Base-by-base conservation (phyloP, 1,284 basidiomycete species). In the Anthracocystis setariae region DNA sequence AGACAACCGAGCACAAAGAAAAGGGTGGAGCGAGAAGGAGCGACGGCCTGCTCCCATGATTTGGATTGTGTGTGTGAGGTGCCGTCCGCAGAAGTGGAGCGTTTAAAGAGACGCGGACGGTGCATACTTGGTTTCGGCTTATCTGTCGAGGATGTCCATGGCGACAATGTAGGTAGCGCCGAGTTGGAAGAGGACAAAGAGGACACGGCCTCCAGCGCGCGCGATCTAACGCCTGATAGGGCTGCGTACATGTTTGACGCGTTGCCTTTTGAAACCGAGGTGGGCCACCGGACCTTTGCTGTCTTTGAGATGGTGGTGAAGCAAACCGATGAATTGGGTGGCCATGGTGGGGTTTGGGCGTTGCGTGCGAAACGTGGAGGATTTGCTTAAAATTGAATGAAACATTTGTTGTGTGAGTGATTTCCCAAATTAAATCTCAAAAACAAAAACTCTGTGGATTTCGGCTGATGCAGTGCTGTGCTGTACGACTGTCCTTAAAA, bases 1-100 rank as follows among this genome's bases (percentile, higher is more conserved):
- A 78, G 25, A 37, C 81, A 80, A 53, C 76, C 62, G n/a, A 69
- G 39, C 2, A 75, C 37, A 18, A 80, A 74, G 29, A 78, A 20
- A n/a, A 67, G 23, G 13, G 67, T 58, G 9, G 67, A 70, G 5
- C 50, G 53, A 0, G 61, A 73, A 5, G 70, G 56, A 10, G 51
- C 40, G 29, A 29, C 29, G 0, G 49, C 29, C 18, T 45, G 44
- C 15, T 27, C 8, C 52, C 51, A 50, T n/a, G 46, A 48, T 5
- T 45, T 21, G 32, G 39, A 20, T 13, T 24, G 23, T 37, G 40
- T n/a, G 15, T 27, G 13, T 18, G 21, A 15, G 21, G 39, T 27
- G 18, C 17, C 20, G 7, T 33, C 44, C 3, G 18, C 3, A 9
- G 8, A 21, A 18, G 12, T 37, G 32, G 20, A 32, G 20, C 45